phyloP scores from a whole-genome alignment of 2,329 filamentous ascomycete genomes.

The Xylariaceae sp. region DNA sequence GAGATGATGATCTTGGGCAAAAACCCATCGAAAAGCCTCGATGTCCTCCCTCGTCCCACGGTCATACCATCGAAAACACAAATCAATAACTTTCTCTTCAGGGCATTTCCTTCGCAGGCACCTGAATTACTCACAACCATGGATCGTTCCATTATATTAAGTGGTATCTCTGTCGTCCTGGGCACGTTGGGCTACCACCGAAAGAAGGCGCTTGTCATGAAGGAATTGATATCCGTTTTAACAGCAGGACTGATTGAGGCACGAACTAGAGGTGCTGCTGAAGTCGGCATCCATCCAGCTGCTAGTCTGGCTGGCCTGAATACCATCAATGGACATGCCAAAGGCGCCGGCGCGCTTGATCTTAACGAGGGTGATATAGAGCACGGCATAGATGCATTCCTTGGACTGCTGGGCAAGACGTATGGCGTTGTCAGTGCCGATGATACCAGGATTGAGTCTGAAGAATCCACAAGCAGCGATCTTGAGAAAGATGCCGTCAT shows the following conservation, averaged over 20 bases:
- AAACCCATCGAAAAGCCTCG: constrained; percentile 45
- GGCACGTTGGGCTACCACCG: constrained; percentile 72
- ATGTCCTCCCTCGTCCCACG: constrained; percentile 50
- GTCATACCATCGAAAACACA: constrained; percentile 55
- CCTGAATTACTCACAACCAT: constrained; percentile 64
- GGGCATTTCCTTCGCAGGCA: constrained; percentile 62
- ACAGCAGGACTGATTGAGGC: constrained; percentile 85
- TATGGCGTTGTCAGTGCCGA: constrained; percentile 59
- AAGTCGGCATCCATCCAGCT: constrained; percentile 91
- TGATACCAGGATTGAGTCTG: constrained; percentile 29
- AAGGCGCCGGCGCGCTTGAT: constrained; percentile 52
- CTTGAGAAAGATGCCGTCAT: constrained; percentile 49
- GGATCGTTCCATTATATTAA: constrained; percentile 73
- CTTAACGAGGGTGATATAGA: constrained; percentile 61
- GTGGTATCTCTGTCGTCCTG: constrained; percentile 83
- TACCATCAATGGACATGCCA: constrained; percentile 44
- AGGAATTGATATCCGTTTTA: constrained; percentile 76
- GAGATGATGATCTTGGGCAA: constrained; percentile 61
- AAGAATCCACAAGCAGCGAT: constrained; percentile 34
- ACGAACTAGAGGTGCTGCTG: constrained; percentile 86
- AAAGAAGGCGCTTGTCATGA: constrained; percentile 86
- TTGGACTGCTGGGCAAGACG: constrained; percentile 55
- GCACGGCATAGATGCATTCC: constrained; percentile 58
- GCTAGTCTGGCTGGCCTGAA: constrained; percentile 74
- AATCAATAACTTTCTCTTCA: constrained; percentile 61